phyloP scores from a whole-genome alignment of 108 stramenopile genomes.

The Fragilaria crotonensis region DNA sequence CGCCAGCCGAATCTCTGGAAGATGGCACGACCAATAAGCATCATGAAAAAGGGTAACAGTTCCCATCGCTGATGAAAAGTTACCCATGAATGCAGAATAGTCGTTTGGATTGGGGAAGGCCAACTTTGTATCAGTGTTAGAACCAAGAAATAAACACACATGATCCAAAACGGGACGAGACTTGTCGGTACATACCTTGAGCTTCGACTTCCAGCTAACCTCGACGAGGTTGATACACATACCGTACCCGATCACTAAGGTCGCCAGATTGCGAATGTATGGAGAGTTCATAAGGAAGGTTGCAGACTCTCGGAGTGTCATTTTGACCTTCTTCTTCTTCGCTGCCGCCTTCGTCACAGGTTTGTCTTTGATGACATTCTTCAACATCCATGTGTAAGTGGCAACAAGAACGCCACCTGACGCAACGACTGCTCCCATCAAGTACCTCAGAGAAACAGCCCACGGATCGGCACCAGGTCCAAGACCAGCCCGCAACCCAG shows the following conservation, averaged over 20 bases:
- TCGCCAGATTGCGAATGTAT: slow-evolving; percentile 91
- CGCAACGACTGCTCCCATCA: slow-evolving; percentile 91
- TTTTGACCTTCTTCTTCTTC: slow-evolving; percentile 79
- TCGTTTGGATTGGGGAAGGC: slow-evolving; percentile 95
- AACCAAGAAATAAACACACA: no score
- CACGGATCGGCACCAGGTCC: slow-evolving; percentile 90
- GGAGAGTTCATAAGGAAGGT: slow-evolving; percentile 85
- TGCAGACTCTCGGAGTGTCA: slow-evolving; percentile 85
- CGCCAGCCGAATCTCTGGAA: slow-evolving; percentile 94
- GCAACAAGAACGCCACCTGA: slow-evolving; percentile 74
- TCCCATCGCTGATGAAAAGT: slow-evolving; percentile 93
- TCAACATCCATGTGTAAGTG: slow-evolving; percentile 86
- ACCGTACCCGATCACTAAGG: slow-evolving; percentile 94
- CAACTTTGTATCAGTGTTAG: slow-evolving; percentile 18
- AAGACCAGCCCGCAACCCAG: slow-evolving; percentile 61
- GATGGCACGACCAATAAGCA: slow-evolving; percentile 89
- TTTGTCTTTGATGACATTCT: slow-evolving; percentile 63
- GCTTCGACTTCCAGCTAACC: slow-evolving; percentile 97
- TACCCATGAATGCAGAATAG: slow-evolving; percentile 99
- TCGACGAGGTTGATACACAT: slow-evolving; percentile 99
- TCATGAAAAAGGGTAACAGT: slow-evolving; percentile 93
- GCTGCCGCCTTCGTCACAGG: slow-evolving; percentile 35
- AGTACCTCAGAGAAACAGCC: slow-evolving; percentile 83
- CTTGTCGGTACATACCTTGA: slow-evolving; percentile 48
- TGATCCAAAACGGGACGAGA: no score